A percentile compares a stretch with the other conserved stretches of the same genome.
phyloP scores from a whole-genome alignment of 352 stramenopile species.

The Pythium sukuiense region DNA sequence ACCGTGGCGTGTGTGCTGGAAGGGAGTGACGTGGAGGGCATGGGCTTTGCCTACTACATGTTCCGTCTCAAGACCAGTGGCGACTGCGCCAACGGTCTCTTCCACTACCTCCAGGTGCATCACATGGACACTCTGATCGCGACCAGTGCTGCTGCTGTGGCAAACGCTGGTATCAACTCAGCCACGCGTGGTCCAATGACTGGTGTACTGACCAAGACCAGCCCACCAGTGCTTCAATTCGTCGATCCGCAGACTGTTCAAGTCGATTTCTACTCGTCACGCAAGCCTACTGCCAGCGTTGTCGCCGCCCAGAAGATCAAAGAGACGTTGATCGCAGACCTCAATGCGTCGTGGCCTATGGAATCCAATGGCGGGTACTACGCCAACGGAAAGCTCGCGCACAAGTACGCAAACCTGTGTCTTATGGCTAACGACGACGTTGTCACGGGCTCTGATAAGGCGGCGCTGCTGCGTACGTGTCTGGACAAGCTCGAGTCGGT shows the following conservation, averaged over 20 bases:
- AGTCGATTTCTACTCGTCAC: constrained; percentile 49
- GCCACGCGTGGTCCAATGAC: constrained; percentile 62
- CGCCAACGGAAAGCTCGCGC: background rate
- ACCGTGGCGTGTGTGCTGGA: constrained; percentile 44
- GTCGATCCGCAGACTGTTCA: constrained; percentile 43
- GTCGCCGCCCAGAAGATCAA: constrained; percentile 35
- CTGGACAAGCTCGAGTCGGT: constrained; percentile 41
- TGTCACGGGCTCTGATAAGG: constrained; percentile 2
- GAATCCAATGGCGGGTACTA: background rate
- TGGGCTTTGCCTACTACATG: constrained; percentile 45
- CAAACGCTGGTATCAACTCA: constrained; percentile 36
- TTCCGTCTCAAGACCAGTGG: constrained; percentile 64
- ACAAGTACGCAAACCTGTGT: background rate
- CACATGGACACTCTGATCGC: constrained; percentile 59
- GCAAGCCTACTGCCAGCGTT: constrained; percentile 31
- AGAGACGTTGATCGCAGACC: constrained; percentile 37
- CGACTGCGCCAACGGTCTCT: constrained; percentile 44
- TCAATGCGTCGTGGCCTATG: constrained; percentile 3
- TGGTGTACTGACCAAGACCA: constrained; percentile 45
- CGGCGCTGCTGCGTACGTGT: constrained; percentile 45
- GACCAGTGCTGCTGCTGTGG: constrained; percentile 33
- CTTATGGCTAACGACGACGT: background rate
- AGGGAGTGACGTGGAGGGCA: constrained; percentile 42
- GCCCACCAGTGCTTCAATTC: constrained; percentile 47
- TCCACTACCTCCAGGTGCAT: constrained; percentile 66